Percentiles rank a stretch among this genome's conserved stretches.
Conservation (phyloP, 1,284 basidiomycete species). For the Tremellales sp. region DNA sequence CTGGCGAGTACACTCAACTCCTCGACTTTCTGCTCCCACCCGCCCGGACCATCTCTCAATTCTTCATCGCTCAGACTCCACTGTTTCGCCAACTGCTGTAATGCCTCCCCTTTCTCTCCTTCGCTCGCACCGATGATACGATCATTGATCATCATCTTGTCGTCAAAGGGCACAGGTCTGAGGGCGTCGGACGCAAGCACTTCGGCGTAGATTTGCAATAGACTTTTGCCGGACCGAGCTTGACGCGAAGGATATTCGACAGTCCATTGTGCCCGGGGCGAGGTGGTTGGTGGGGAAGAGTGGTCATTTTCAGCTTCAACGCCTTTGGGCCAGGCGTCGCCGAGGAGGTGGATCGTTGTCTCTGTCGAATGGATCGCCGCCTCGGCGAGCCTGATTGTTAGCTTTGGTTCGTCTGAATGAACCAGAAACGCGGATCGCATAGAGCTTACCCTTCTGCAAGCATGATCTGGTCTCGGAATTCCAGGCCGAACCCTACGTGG, state of each 20-base stretch:
- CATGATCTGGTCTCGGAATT: slow-evolving; percentile 58
- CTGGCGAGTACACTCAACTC: slow-evolving; percentile 57
- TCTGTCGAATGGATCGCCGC: slow-evolving; percentile 52
- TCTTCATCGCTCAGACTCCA: slow-evolving; percentile 52
- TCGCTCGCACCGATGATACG: slow-evolving; percentile 46
- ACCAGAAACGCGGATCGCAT: background rate
- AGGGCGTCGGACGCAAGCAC: slow-evolving; percentile 31
- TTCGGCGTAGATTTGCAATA: slow-evolving; percentile 33
- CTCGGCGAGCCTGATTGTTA: slow-evolving; percentile 52
- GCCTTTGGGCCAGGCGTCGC: background rate
- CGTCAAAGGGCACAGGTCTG: slow-evolving; percentile 57
- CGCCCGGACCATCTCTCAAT: slow-evolving; percentile 42
- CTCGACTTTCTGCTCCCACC: slow-evolving; percentile 52
- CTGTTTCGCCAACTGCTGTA: slow-evolving; percentile 53
- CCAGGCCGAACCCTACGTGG: slow-evolving; percentile 61
- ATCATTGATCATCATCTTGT: slow-evolving; percentile 53
- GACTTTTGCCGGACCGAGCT: slow-evolving; percentile 3
- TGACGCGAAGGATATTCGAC: slow-evolving; percentile 2
- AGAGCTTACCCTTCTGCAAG: slow-evolving; percentile 54
- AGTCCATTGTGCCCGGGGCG: slow-evolving; percentile 1
- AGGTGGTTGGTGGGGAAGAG: slow-evolving; percentile 5
- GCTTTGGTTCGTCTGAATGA: background rate
- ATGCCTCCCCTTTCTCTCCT: slow-evolving; percentile 52
- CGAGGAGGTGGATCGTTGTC: background rate
- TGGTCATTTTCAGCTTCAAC: background rate